phyloP scores from a whole-genome alignment of 2,329 filamentous ascomycete genomes.

The Sporothrix schenckii region DNA sequence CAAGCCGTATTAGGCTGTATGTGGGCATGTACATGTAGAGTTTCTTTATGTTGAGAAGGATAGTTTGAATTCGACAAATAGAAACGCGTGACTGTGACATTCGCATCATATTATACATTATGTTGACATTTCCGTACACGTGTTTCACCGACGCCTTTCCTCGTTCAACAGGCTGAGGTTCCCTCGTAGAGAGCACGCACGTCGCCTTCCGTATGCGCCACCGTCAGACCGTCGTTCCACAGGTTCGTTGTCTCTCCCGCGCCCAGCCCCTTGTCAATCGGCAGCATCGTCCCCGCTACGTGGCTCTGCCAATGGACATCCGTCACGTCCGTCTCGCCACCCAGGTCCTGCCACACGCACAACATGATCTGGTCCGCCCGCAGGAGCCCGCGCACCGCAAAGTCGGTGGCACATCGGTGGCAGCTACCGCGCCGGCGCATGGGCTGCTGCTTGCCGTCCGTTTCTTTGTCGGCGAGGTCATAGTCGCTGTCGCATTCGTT shows the following conservation, averaged over 20 bases:
- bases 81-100: neutral
- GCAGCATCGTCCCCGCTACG: neutral
- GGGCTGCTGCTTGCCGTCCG: no score
- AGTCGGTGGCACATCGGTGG: neutral
- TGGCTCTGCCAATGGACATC: slow-evolving; percentile 16
- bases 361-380: neutral
- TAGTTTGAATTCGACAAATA: neutral
- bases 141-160: neutral
- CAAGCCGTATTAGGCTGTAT: neutral
- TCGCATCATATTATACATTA: neutral
- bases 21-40: no score
- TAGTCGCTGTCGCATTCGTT: neutral
- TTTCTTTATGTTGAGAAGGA: neutral
- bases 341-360: neutral
- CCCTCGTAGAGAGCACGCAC: neutral
- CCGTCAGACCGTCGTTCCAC: neutral
- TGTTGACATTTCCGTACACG: neutral
- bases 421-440: slow-evolving; percentile 10
- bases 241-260: neutral
- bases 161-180: neutral
- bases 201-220: neutral
- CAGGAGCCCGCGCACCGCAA: neutral
- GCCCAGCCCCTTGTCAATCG: neutral
- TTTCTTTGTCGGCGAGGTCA: no score
- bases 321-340: neutral